A percentile compares a stretch with the other conserved stretches of the same genome.
Evolutionary conservation across 148 eudicot species (phyloP).

Genomic region (Fagopyrum esculentum): DNA sequence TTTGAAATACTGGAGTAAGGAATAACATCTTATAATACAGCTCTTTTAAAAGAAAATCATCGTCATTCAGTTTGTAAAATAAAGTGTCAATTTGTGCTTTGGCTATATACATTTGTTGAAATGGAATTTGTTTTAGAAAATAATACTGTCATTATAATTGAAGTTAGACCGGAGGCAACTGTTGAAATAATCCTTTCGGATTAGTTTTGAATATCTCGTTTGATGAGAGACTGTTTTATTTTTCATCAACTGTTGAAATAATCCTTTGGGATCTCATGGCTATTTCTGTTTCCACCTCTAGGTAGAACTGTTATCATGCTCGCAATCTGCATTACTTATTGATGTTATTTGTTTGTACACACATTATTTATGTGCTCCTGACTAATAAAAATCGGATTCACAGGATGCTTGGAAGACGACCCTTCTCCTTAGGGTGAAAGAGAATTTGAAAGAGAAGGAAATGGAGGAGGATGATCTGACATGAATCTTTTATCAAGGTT

Average conservation of each 20-base stretch:
- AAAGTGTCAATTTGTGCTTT: background rate
- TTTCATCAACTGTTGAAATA: background rate
- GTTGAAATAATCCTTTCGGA: background rate
- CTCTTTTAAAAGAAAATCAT: background rate
- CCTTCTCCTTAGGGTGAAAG: slow-evolving; percentile 86
- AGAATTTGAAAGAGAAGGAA: slow-evolving; percentile 69
- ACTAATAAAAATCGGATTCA: background rate
- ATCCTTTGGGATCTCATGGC: background rate
- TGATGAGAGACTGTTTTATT: background rate
- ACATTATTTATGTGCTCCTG: background rate
- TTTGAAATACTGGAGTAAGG: background rate
- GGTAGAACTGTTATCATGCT: background rate
- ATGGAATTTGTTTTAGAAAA: background rate
- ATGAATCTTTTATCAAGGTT: slow-evolving; percentile 11
- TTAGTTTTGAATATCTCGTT: background rate
- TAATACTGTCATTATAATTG: background rate
- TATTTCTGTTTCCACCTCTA: too few species aligned
- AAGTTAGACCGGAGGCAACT: background rate
- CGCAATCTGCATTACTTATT: background rate
- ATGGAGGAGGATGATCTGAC: slow-evolving; percentile 86
- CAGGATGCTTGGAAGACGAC: slow-evolving; percentile 93
- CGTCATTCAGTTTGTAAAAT: background rate
- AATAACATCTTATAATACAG: background rate
- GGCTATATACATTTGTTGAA: background rate
- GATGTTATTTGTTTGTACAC: background rate